Evolutionary conservation across 1,284 basidiomycete species (phyloP).

Genomic region (Sanguinoderma infundibulare): DNA sequence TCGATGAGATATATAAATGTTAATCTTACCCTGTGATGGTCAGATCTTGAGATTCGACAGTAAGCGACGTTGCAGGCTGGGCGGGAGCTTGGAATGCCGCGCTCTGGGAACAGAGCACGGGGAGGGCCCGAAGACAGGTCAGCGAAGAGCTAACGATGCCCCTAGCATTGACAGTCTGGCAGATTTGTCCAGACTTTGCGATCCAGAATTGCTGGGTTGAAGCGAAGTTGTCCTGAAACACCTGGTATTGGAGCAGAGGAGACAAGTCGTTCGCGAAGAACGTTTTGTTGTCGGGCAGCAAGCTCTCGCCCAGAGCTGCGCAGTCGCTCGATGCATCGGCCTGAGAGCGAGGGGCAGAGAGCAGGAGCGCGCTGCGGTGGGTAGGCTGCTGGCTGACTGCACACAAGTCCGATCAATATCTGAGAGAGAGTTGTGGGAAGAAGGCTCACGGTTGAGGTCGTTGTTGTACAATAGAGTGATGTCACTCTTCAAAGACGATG

Average conservation of each 20-base stretch:
- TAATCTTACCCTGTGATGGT: constrained; percentile 32
- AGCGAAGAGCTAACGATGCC: constrained; percentile 26
- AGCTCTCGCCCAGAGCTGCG: constrained; percentile 28
- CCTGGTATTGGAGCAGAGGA: constrained; percentile 32
- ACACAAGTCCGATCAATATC: not conserved
- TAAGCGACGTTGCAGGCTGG: constrained; percentile 24
- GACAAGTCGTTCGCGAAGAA: constrained; percentile 32
- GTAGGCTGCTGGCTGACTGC: constrained; percentile 23
- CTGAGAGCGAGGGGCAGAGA: constrained; percentile 23
- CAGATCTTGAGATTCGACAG: constrained; percentile 28
- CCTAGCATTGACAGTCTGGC: constrained; percentile 29
- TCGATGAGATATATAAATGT: not conserved
- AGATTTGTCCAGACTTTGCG: constrained; percentile 25
- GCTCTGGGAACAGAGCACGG: constrained; percentile 36
- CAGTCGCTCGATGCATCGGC: constrained; percentile 28
- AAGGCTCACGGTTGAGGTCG: constrained; percentile 31
- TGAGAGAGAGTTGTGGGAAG: not conserved
- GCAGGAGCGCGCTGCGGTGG: constrained; percentile 31
- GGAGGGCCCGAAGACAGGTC: constrained; percentile 29
- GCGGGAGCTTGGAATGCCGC: constrained; percentile 26
- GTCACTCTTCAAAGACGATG: constrained; percentile 23
- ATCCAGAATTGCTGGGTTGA: constrained; percentile 35
- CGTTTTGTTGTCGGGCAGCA: constrained; percentile 32
- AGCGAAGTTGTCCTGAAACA: constrained; percentile 26
- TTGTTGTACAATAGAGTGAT: constrained; percentile 35